Evolutionary conservation across 768 basidiomycete genomes (phyloP).

Genomic region (Lactarius indigo): DNA sequence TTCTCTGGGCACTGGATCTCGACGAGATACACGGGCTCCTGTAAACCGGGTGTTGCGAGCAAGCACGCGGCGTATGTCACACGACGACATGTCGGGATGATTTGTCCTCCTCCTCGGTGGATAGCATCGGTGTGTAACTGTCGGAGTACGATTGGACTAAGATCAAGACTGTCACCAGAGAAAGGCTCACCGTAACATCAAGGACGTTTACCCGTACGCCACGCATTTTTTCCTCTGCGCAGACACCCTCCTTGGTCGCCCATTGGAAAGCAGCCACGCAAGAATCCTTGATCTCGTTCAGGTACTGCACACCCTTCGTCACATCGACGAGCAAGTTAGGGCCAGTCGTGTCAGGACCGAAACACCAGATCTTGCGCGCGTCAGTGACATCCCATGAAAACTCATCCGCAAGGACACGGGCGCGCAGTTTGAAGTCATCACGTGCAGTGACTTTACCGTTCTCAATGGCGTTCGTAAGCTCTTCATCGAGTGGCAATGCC

Average conservation of each 20-base stretch:
- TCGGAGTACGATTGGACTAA: conserved; percentile 9
- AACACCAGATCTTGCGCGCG: conserved; percentile 99
- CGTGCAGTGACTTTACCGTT: conserved; percentile 77
- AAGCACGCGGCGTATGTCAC: conserved; percentile 94
- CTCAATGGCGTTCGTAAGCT: conserved; percentile 92
- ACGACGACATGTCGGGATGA: conserved; percentile 96
- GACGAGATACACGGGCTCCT: conserved; percentile 96
- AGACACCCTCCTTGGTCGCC: conserved; percentile 98
- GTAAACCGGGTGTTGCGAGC: conserved; percentile 85
- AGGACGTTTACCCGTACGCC: conserved; percentile 94
- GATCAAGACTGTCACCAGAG: not conserved
- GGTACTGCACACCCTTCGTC: conserved; percentile 98
- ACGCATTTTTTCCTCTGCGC: conserved; percentile 98
- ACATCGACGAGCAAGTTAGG: conserved; percentile 96
- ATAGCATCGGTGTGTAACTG: conserved; percentile 98
- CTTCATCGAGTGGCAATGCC: conserved; percentile 91
- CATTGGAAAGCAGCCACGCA: conserved; percentile 99
- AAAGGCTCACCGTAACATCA: conserved; percentile 78
- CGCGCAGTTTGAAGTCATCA: conserved; percentile 97
- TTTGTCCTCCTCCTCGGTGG: conserved; percentile 98
- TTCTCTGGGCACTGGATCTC: conserved; percentile 98
- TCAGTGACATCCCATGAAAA: conserved; percentile 99
- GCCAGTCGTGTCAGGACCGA: conserved; percentile 97
- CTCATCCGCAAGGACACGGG: conserved; percentile 93
- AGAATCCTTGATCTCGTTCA: conserved; percentile 99